Percentiles rank a stretch among this genome's conserved stretches.
phyloP scores from a whole-genome alignment of 768 basidiomycete species.

The Tubosaeta sp. region DNA sequence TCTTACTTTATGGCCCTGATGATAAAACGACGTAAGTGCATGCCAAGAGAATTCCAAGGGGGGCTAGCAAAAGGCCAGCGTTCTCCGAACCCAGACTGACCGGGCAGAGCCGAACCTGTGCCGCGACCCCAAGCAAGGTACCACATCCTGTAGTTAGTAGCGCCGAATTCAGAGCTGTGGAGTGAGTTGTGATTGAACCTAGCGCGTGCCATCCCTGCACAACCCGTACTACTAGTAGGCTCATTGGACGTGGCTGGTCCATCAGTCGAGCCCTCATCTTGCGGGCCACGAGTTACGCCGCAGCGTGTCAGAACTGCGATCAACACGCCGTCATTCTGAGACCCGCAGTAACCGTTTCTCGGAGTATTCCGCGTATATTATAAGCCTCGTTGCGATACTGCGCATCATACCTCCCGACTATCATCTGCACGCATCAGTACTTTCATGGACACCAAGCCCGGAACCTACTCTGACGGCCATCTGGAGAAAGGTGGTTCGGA shows the following conservation, averaged over 20 bases:
- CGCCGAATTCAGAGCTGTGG: too few species aligned
- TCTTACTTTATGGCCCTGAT: too few species aligned
- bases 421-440: not conserved
- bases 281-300: not conserved
- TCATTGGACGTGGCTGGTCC: too few species aligned
- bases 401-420: not conserved
- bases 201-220: too few species aligned
- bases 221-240: too few species aligned
- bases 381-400: not conserved
- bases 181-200: too few species aligned
- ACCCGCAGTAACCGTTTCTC: too few species aligned
- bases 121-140: too few species aligned
- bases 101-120: not conserved
- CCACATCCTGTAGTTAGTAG: too few species aligned
- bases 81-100: not conserved
- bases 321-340: too few species aligned
- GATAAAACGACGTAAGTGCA: not conserved
- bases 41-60: too few species aligned
- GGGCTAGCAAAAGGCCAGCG: not conserved
- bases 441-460: slow-evolving; percentile 16
- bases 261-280: not conserved
- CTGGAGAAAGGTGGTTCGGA: slow-evolving; percentile 19
- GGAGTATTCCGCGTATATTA: not conserved
- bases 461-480: slow-evolving; percentile 2
- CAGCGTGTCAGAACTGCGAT: not conserved